Base-by-base conservation (phyloP, 352 stramenopile genomes). In the Elongisporangium undulatum region DNA sequence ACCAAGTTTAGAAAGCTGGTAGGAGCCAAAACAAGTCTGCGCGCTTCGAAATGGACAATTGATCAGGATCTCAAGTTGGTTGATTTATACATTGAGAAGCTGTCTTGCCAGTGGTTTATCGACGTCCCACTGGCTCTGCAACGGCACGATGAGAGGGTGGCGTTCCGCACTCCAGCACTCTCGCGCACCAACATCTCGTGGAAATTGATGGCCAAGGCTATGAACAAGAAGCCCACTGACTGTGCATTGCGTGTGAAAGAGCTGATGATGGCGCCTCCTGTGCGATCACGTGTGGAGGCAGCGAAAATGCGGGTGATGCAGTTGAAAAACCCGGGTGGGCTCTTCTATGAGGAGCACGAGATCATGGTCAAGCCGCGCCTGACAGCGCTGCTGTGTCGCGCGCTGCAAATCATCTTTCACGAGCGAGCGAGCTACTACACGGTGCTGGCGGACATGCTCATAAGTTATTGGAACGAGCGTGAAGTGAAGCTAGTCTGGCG, bases 401-500 rank as follows among this genome's bases (percentile, higher is more conserved):
- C 84, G 3, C 58, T 92, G 34, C 86, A 95, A 65, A 89, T 95
- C 53, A 75, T 95, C 26, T 77, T 95, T 23, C 83, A 95, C 38
- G 82, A 90, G 5, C 73, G 74, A 26, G 66, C 77, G 8, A 86
- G 70, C 53, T 95, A 95, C 59, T 83, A 90, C 60, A 77, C 86
- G 0, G 64, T 80, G 2, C 63, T 95, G 12, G 86, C 82, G 0
- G 81, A 93, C 60, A 82, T 81, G 68, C 69, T 95, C 6, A 85
- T 93, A 51, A 84, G 67, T 49, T 74, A 66, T 39, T 95, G 84
- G 82, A 80, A 59, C 7, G 85, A 92, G 59, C 68, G 60, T 20
- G 86, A 95, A 53, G 79, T 92, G 24, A 90, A 93, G 56, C 71
- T 93, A 22, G 82, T 95, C 41, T 95, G 86, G 86, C 67, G 86